Evolutionary conservation across 2,329 filamentous ascomycete species (phyloP).

Genomic region (Cryphonectria parasitica): DNA sequence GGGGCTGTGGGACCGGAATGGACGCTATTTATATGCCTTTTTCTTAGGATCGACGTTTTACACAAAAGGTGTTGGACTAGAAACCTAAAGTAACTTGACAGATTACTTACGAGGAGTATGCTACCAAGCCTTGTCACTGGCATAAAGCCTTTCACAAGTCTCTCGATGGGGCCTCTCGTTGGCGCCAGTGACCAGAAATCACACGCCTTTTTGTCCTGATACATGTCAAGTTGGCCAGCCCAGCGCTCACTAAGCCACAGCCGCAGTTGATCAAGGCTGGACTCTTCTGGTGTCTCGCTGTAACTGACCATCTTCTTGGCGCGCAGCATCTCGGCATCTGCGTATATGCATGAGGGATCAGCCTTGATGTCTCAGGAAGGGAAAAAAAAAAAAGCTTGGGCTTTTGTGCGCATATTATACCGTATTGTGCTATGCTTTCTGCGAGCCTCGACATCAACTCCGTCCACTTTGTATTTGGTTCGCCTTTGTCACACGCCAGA

Average conservation of each 20-base stretch:
- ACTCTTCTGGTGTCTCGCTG: not conserved
- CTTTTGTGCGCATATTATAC: not conserved
- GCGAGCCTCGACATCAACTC: not conserved
- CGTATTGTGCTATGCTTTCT: conserved; percentile 8
- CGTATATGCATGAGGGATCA: not conserved
- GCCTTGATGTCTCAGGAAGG: not conserved
- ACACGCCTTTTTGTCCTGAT: not conserved
- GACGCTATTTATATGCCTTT: not conserved
- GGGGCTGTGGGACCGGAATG: not conserved
- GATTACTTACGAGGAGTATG: not conserved
- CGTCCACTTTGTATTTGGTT: not conserved
- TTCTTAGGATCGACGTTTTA: not conserved
- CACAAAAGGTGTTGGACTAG: not conserved
- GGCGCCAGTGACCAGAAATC: conserved; percentile 2
- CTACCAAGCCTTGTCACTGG: conserved; percentile 8
- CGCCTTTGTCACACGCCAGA: not conserved
- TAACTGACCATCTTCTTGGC: conserved; percentile 1
- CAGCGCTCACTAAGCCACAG: conserved; percentile 9
- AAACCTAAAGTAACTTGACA: too few relatives aligned
- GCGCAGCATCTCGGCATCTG: conserved; percentile 10
- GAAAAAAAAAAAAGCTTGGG: too few relatives aligned
- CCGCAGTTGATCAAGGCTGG: conserved; percentile 6
- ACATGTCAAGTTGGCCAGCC: not conserved
- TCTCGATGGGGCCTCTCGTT: conserved; percentile 11
- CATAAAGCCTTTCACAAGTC: not conserved